These are phyloP conservation scores for Mortierella sp. DNA, from an alignment of 371 early-diverging fungal species.

Conservation along the genomic window DNA sequence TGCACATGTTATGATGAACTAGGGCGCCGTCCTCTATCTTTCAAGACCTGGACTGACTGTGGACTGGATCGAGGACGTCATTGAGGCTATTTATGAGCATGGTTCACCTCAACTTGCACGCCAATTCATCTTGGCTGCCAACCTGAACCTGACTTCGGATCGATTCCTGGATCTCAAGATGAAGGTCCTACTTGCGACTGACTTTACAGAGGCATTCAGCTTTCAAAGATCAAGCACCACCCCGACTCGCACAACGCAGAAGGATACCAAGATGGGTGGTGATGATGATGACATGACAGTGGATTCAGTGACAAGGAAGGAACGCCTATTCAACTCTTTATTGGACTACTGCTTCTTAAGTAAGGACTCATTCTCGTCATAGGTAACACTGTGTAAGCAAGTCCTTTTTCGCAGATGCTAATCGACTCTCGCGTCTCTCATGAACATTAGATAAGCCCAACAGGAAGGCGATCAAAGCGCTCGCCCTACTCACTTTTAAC, in stretches of 20 bases:
- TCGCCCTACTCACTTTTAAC: constrained; percentile 31
- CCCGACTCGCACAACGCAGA: neutral
- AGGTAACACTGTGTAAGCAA: too few relatives aligned
- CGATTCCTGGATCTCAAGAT: constrained; percentile 36
- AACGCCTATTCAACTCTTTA: constrained; percentile 18
- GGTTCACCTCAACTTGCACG: constrained; percentile 40
- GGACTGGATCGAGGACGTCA: constrained; percentile 53
- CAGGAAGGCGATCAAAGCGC: constrained; percentile 29
- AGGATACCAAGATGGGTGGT: neutral
- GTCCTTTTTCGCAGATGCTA: too few relatives aligned
- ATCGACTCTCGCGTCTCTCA: too few relatives aligned
- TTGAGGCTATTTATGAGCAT: constrained; percentile 28
- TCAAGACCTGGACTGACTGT: constrained; percentile 50
- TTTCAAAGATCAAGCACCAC: constrained; percentile 25
- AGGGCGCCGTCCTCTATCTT: constrained; percentile 48
- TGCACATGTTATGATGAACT: neutral
- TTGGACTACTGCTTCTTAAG: constrained; percentile 41
- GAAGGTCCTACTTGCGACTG: constrained; percentile 28
- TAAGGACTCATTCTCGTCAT: constrained; percentile 6
- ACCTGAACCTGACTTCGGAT: constrained; percentile 30
- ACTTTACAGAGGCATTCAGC: constrained; percentile 44
- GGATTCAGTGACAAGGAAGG: constrained; percentile 2
- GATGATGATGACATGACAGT: neutral
- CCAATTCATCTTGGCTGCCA: constrained; percentile 37
- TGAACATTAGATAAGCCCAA: constrained; percentile 36